Conservation (phyloP, 2,329 filamentous ascomycete genomes). For the Thelonectria blattea region DNA sequence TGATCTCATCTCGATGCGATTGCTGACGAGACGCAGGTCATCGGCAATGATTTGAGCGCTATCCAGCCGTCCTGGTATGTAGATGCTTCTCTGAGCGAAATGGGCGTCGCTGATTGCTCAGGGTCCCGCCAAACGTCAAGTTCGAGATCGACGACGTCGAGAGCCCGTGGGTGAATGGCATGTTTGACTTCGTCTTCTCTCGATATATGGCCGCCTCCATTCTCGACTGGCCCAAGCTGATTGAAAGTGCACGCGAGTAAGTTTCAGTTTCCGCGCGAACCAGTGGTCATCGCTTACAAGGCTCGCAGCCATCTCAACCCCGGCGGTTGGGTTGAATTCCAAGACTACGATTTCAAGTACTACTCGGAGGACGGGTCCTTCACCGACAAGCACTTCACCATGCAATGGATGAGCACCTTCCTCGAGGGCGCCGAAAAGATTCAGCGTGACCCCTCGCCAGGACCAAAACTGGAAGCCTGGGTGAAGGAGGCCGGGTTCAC, state of each 20-base stretch:
- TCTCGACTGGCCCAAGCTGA: conserved; percentile 39
- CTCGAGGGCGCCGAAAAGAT: conserved; percentile 23
- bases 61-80: conserved; percentile 39
- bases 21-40: conserved; percentile 23
- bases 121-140: not conserved
- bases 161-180: conserved; percentile 33
- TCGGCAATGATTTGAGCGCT: conserved; percentile 41
- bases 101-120: not conserved
- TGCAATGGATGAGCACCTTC: conserved; percentile 32
- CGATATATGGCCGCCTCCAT: conserved; percentile 43
- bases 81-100: too few species aligned
- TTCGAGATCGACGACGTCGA: conserved; percentile 44
- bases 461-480: conserved; percentile 37
- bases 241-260: conserved; percentile 32
- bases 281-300: too few species aligned
- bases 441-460: conserved; percentile 34
- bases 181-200: conserved; percentile 46
- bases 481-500: conserved; percentile 44
- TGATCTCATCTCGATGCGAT: not conserved
- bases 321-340: conserved; percentile 45
- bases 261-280: not conserved
- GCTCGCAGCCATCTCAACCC: conserved; percentile 38
- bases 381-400: conserved; percentile 26
- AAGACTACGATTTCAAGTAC: conserved; percentile 37
- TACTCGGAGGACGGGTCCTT: conserved; percentile 40